phyloP scores from a whole-genome alignment of 768 basidiomycete genomes.

The Dioszegia hungarica region DNA sequence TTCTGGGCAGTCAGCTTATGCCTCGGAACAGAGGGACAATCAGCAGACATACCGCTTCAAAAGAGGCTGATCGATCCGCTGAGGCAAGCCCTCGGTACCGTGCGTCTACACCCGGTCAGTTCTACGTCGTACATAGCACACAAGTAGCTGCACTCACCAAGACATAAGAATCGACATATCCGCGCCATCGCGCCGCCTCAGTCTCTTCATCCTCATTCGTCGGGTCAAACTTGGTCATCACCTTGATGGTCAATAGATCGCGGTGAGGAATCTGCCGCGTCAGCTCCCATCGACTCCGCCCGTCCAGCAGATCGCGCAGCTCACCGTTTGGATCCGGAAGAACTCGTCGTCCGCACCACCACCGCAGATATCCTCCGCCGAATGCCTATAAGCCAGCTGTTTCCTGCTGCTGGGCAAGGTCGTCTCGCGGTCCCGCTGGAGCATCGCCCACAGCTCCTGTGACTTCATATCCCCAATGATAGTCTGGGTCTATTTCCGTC shows the following conservation, averaged over 20 bases:
- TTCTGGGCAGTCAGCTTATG: conserved; percentile 1
- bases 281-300: not conserved
- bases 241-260: conserved; percentile 48
- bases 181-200: conserved; percentile 50
- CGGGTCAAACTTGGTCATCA: conserved; percentile 52
- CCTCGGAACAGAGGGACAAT: not conserved
- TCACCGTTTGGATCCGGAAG: conserved; percentile 52
- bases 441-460: conserved; percentile 73
- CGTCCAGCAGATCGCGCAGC: conserved; percentile 4
- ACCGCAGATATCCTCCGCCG: conserved; percentile 48
- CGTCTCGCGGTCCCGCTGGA: conserved; percentile 60
- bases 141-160: conserved; percentile 42
- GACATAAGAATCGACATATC: conserved; percentile 52
- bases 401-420: conserved; percentile 41
- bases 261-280: conserved; percentile 35
- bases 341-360: conserved; percentile 50
- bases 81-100: conserved; percentile 51
- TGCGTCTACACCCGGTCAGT: conserved; percentile 36
- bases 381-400: conserved; percentile 52
- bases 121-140: conserved; percentile 4
- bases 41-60: conserved; percentile 33
- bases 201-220: conserved; percentile 53
- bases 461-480: conserved; percentile 77
- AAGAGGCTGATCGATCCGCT: conserved; percentile 50
- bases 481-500: conserved; percentile 67